Evolutionary conservation across 306 rosid genomes (phyloP).

Genomic region (Mimosa bimucronata): DNA sequence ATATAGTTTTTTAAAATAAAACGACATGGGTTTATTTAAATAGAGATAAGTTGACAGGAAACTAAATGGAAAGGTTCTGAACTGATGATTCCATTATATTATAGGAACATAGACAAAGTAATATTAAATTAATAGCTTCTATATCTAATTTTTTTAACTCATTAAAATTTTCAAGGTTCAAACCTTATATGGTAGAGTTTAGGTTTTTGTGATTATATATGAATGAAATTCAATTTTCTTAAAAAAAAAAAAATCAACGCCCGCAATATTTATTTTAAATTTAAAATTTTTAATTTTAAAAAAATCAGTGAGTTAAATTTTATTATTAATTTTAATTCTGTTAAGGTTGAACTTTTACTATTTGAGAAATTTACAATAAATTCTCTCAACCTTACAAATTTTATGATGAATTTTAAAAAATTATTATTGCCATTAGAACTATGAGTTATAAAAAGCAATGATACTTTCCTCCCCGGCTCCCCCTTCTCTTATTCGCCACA

Average conservation of each 20-base stretch:
- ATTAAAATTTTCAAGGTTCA: background rate
- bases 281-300: background rate
- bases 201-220: background rate
- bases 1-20: too few relatives aligned
- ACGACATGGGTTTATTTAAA: too few relatives aligned
- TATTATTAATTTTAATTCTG: background rate
- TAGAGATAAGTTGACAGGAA: too few relatives aligned
- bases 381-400: background rate
- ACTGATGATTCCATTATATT: too few relatives aligned
- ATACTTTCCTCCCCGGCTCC: background rate
- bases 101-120: too few relatives aligned
- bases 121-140: background rate
- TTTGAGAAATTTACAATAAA: background rate
- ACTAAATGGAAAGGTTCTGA: too few relatives aligned
- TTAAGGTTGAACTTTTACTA: background rate
- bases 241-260: background rate
- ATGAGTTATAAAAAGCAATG: background rate
- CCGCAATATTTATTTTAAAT: background rate
- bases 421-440: background rate
- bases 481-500: background rate
- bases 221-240: background rate
- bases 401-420: background rate
- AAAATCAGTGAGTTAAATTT: background rate
- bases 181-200: background rate
- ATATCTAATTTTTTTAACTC: background rate